phyloP scores from a whole-genome alignment of 345 rosid genomes.

The Mercurialis annua region DNA sequence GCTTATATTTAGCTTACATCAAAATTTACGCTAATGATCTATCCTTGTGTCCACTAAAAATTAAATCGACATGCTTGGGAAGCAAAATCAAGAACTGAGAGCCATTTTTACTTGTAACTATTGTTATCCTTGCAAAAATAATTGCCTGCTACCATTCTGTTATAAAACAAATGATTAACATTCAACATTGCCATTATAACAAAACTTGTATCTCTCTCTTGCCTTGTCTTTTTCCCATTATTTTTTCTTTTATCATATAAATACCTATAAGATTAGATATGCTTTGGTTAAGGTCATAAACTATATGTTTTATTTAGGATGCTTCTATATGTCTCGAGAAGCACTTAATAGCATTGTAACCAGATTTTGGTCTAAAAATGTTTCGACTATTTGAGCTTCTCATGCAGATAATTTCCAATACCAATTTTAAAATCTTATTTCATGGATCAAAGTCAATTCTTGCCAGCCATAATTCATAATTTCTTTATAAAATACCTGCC shows the following conservation, averaged over 20 bases:
- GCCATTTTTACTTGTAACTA: neutral
- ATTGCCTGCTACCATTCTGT: neutral
- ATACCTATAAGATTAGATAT: neutral
- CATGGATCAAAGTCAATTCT: too few relatives aligned
- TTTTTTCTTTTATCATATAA: neutral
- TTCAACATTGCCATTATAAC: too few relatives aligned
- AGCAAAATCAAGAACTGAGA: neutral
- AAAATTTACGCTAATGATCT: neutral
- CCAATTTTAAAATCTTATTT: neutral
- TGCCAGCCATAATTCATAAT: neutral
- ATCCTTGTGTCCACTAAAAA: neutral
- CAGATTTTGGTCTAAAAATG: neutral
- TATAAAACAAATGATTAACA: neutral
- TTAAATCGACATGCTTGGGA: neutral
- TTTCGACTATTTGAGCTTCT: neutral
- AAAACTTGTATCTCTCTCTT: neutral
- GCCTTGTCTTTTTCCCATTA: neutral
- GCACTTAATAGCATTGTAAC: neutral
- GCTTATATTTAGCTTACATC: neutral
- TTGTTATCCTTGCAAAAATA: neutral
- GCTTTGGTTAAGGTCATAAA: neutral
- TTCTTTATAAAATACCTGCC: neutral
- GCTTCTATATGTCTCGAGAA: neutral
- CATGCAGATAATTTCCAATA: too few relatives aligned
- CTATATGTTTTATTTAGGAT: neutral